These are phyloP conservation scores for Leccinum rimulosum DNA, from an alignment of 768 basidiomycete species.

Conservation along the genomic window DNA sequence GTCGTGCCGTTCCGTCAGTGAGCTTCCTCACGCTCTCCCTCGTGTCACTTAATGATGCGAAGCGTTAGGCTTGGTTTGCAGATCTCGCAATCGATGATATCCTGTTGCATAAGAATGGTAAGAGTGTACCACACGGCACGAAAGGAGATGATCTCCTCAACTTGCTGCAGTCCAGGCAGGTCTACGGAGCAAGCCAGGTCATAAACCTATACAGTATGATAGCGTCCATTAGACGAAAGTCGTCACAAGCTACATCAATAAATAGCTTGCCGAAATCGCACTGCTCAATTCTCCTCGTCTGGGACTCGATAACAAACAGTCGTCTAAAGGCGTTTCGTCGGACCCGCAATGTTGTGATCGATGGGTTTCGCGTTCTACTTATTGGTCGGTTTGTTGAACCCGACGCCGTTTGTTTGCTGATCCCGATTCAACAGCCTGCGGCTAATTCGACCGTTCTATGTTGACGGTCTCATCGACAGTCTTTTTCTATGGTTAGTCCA, in stretches of 20 bases:
- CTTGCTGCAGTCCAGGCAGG: conserved; percentile 73
- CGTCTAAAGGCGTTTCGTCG: conserved; percentile 77
- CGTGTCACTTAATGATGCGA: conserved; percentile 77
- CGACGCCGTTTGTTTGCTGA: background rate
- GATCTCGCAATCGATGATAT: conserved; percentile 80
- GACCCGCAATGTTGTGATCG: conserved; percentile 67
- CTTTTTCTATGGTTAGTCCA: conserved; percentile 77
- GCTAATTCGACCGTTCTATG: conserved; percentile 72
- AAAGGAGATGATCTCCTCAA: conserved; percentile 85
- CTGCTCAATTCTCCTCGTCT: conserved; percentile 75
- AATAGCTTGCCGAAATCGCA: conserved; percentile 74
- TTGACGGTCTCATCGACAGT: conserved; percentile 80
- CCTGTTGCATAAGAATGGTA: conserved; percentile 76
- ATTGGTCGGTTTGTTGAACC: conserved; percentile 49
- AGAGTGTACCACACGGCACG: conserved; percentile 82
- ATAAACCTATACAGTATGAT: conserved; percentile 72
- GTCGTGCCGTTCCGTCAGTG: conserved; percentile 65
- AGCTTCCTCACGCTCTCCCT: conserved; percentile 41
- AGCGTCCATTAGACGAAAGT: conserved; percentile 84
- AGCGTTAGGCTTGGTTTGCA: conserved; percentile 76
- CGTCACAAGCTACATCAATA: conserved; percentile 78
- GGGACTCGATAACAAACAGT: conserved; percentile 77
- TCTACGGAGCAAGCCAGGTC: conserved; percentile 72
- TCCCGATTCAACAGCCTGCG: conserved; percentile 48
- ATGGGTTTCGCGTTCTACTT: conserved; percentile 79